Evolutionary conservation across 805 yeast species (phyloP), one percentile per base, ranked within the genome.

Genomic region (Scheffersomyces ergatensis): DNA sequence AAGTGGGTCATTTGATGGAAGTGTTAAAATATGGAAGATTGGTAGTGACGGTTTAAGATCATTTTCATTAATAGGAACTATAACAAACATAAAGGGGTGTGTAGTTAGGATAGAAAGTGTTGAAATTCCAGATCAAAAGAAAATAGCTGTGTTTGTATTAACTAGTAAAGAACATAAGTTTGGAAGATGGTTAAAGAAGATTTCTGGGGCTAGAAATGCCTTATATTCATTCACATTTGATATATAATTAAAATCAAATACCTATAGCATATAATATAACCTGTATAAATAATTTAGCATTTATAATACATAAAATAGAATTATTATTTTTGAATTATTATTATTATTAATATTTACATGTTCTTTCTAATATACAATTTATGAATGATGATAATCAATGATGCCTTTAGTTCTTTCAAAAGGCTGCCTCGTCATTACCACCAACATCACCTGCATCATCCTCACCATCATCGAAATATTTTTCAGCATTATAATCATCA

Each of bases 1-100:
- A 33, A 79, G 89, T 11, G 99, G 99, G 1, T 90, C 98, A 2
- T 85, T 88, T 83, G 77, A 80, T 55, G 97, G 98, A 3, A 59
- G 71, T 7, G 61, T 93, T 40, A 80, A 76, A 45, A 74, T 89
- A 34, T 93, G 98, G 98, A 78, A 78, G 55, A 59, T 92, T 20
- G 76, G 74, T 37, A 49, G 49, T 17, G 82, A 77, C 37, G 82
- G 78, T 38, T 57, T 83, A 52, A 76, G 95, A 51, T 65, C 71
- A 25, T 84, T 92, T 58, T 66, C 62, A 25, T 58, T 70, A 6
- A 46, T 87, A 9, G 86, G 85, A 14, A 71, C 74, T 21, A 54
- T 90, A 17, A 58, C 70, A 2, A 73, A 76, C 25, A 83, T 84
- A 42, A 75, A 73, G 44, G 97, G 97, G 34, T 72, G 82, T 17